phyloP scores from a whole-genome alignment of 1,139 yeast genomes.

The Zhuliangozyma parablackwelliae region DNA sequence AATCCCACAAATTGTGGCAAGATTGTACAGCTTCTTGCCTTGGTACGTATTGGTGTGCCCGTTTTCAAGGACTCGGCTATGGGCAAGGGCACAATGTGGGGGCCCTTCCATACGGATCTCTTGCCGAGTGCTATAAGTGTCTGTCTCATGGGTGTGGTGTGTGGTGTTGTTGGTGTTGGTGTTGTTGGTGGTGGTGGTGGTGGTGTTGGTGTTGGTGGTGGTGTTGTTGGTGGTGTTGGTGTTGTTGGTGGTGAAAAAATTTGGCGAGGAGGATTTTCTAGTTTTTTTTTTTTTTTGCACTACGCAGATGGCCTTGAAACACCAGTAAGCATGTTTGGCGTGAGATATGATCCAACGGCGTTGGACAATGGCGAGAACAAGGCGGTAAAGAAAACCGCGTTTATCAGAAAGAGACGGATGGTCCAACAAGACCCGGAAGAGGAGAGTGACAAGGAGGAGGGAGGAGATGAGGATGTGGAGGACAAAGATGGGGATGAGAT shows the following conservation, averaged over 20 bases:
- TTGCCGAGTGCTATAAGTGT: background rate
- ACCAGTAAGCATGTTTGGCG: constrained; percentile 49
- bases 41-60: constrained; percentile 85
- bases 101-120: constrained; percentile 89
- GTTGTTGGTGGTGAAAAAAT: background rate
- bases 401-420: constrained; percentile 16
- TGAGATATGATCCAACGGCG: constrained; percentile 54
- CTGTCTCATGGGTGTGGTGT: background rate
- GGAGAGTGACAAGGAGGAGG: constrained; percentile 9
- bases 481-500: constrained; percentile 9
- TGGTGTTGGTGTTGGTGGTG: background rate
- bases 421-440: constrained; percentile 8
- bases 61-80: constrained; percentile 77
- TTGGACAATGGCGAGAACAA: constrained; percentile 9
- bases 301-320: no score
- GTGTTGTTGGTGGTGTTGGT: background rate
- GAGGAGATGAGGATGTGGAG: constrained; percentile 9
- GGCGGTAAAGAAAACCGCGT: constrained; percentile 1
- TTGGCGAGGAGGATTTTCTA: background rate
- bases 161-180: background rate
- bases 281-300: background rate
- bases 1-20: constrained; percentile 94
- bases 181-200: constrained; percentile 1
- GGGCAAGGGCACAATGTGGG: constrained; percentile 90
- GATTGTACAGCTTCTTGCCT: constrained; percentile 90